Conservation (phyloP, 257 asterid species). For the Cinchona pubescens region DNA sequence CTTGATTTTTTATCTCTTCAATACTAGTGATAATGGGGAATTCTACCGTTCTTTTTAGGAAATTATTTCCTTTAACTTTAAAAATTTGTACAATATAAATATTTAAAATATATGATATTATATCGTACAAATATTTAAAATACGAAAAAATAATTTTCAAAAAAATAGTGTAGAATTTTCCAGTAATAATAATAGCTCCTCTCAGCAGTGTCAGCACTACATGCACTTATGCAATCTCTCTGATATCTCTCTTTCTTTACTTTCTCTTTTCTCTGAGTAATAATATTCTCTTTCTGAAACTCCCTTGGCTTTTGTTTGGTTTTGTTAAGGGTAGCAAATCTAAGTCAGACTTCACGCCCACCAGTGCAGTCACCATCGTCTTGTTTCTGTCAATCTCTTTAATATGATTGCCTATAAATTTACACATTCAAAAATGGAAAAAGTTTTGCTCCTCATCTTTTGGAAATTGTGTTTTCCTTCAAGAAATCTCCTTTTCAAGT, state of each 20-base stretch:
- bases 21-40: no score
- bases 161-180: no score
- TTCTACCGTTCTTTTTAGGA: no score
- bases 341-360: constrained; percentile 39
- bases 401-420: constrained; percentile 35
- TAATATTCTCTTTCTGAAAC: constrained; percentile 49
- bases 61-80: no score
- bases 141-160: no score
- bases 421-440: constrained; percentile 36
- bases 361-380: constrained; percentile 41
- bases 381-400: constrained; percentile 59
- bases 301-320: constrained; percentile 44
- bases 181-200: neutral
- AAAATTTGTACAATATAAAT: no score
- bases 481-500: constrained; percentile 52
- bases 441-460: constrained; percentile 31
- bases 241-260: neutral
- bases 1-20: no score
- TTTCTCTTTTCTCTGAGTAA: constrained; percentile 58
- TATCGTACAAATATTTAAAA: no score
- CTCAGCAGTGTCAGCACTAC: neutral
- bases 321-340: constrained; percentile 50
- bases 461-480: constrained; percentile 47
- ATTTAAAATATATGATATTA: no score
- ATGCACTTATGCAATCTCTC: neutral